Base-by-base conservation (phyloP, 441 rosid species). In the Gossypium aridum region DNA sequence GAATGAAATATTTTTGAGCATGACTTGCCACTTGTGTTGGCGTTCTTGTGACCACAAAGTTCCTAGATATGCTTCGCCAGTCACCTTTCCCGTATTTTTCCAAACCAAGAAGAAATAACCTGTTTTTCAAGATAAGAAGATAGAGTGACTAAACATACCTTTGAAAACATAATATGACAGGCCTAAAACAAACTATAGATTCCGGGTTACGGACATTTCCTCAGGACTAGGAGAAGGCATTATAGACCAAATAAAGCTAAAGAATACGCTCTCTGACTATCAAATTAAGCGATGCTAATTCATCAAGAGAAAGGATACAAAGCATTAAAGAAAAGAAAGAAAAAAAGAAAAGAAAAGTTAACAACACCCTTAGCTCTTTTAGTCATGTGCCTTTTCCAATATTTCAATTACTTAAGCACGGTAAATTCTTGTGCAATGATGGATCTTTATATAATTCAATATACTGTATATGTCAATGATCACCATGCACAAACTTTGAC, bases 1-100 rank as follows among this genome's bases (percentile, higher is more conserved):
- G 90, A 63, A 89, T 91, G 82, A 93, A 93, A 78, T 92, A 92
- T 81, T 96, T 96, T 72, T 96, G 99, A 3, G 99, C 98, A 16
- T 93, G 99, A 82, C 99, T 96, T 3, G 99, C 99, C 2, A 96
- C 99, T 83, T 96, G 99, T 2, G 98, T 93, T 2, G 98, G 98
- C 7, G 98, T 96, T 83, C 98, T 93, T 61, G 99, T 90, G 72
- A 92, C 95, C 64, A 96, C 99, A 81, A 85, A 96, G 81, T 93
- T 92, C 22, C 99, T 88, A 4, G 99, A 94, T 77, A 96, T 93
- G 77, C 98, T 96, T 78, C 98, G 92, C 97, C 99, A 96, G 67
- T 96, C 99, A 31, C 98, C 99, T 85, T 93, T 96, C 73, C 99
- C 99, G 16, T 92, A 94, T 77, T 94, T 94, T 23, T 94, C 97